Conservation (phyloP, 1,284 basidiomycete species). For the Moesziomyces sp. region DNA sequence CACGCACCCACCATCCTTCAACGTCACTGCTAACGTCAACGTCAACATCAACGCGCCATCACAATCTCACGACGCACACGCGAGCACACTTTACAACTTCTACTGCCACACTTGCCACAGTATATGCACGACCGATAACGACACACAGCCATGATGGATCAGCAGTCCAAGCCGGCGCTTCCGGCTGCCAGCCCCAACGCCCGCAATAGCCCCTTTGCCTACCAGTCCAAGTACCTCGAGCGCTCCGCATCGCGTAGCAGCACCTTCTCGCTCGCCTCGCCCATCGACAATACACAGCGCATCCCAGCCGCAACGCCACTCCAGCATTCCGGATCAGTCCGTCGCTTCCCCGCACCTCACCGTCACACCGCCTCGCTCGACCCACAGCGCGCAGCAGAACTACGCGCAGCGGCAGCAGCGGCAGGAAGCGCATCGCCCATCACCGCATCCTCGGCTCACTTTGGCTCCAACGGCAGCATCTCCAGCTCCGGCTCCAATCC, state of each 20-base stretch:
- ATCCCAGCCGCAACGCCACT: slow-evolving; percentile 26
- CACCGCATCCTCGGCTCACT: slow-evolving; percentile 9
- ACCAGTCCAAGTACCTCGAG: slow-evolving; percentile 62
- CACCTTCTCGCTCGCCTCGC: slow-evolving; percentile 52
- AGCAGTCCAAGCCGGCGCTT: slow-evolving; percentile 37
- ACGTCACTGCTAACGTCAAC: too few relatives aligned
- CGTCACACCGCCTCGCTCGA: slow-evolving; percentile 59
- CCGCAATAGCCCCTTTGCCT: slow-evolving; percentile 56
- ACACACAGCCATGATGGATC: slow-evolving; percentile 39
- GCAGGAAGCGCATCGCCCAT: slow-evolving; percentile 19
- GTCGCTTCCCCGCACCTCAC: slow-evolving; percentile 57
- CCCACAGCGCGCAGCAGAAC: slow-evolving; percentile 44
- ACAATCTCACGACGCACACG: not conserved
- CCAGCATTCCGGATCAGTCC: slow-evolving; percentile 45
- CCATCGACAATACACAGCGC: slow-evolving; percentile 11
- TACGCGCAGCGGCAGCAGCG: slow-evolving; percentile 30
- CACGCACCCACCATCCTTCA: too few relatives aligned
- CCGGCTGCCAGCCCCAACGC: slow-evolving; percentile 52
- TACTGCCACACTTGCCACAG: not conserved
- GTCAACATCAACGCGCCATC: not conserved
- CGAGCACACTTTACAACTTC: not conserved
- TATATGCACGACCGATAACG: not conserved
- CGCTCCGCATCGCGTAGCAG: slow-evolving; percentile 56
- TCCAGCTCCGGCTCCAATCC: slow-evolving; percentile 28
- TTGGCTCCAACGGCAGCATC: slow-evolving; percentile 42